Base-by-base conservation (phyloP, 495 filamentous ascomycete genomes). In the Apodospora peruviana region DNA sequence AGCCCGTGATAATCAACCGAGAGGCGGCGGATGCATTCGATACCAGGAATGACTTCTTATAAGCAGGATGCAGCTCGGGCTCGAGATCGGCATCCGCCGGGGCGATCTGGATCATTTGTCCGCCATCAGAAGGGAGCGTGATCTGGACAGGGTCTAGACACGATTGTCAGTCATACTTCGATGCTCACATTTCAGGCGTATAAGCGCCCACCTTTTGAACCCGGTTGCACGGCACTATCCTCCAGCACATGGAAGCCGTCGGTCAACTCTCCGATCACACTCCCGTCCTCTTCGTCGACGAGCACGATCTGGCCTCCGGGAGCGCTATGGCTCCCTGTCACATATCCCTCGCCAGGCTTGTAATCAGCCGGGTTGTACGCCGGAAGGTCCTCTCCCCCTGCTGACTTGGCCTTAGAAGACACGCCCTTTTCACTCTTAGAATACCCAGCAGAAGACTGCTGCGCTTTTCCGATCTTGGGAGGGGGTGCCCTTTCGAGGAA, bases 221-320 rank as follows among this genome's bases (percentile, higher is more conserved):
- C 93, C 21, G 82, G 80, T 53, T 85, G 78, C 44, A 98, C 74
- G 40, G 74, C 76, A 35, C 79, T 69, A 50, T 85, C 78, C 55
- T 93, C 93, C 17, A 90, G 76, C 23, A 96, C 73, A 39, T 90
- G 71, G 57, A 89, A 91, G 7, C 85, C 87, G 37, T 91, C 87
- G 21, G 82, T 75, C 49, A 98, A 74, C 61, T 96, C 93, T 23
- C 93, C 94, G 16, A 98, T 89, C 4, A 97, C 86, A 63, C 86
- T 91, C 41, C 89, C 93, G 74, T 98, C 84, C 53, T 97, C 91
- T 59, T 98, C 93, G 50, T 98, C 88, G 22, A 97, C 73, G 2
- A 98, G 74, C n/a, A 97, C 93, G 50, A 98, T 91, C 59, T 88
- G 84, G 5, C 88, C 88, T 25, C 56, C 61, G 34, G 72, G 68